These are phyloP conservation scores for Pseudodiploospora longispora DNA, from an alignment of 2,329 filamentous ascomycete species.

Conservation along the genomic window DNA sequence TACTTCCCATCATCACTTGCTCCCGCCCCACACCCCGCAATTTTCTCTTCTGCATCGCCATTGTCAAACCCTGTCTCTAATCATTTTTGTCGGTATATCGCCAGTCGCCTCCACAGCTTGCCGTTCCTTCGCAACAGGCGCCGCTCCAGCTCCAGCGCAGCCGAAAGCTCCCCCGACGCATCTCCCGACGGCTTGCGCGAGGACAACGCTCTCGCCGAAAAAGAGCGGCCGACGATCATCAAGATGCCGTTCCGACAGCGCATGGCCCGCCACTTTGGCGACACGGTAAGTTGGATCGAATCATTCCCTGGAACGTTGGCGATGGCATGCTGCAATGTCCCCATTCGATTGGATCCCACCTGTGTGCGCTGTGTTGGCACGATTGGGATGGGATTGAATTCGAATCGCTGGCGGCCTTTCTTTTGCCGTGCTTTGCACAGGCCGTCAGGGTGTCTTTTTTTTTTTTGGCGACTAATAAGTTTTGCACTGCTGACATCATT, in stretches of 20 bases:
- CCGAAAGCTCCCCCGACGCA: constrained; percentile 3
- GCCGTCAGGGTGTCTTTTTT: not conserved
- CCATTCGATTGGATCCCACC: too few species aligned
- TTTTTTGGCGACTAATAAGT: not conserved
- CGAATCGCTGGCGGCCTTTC: too few species aligned
- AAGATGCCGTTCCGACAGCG: constrained; percentile 33
- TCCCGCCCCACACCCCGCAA: constrained; percentile 7
- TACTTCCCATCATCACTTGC: not conserved
- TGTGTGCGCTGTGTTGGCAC: too few species aligned
- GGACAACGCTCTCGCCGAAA: constrained; percentile 3
- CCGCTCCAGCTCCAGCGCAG: not conserved
- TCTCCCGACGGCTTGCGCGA: constrained; percentile 5
- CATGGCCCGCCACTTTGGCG: constrained; percentile 40
- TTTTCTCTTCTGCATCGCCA: constrained; percentile 1
- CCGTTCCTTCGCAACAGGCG: constrained; percentile 5
- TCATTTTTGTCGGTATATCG: not conserved
- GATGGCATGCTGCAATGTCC: too few species aligned
- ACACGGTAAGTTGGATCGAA: constrained; percentile 29
- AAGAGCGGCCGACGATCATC: constrained; percentile 7
- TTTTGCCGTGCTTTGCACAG: too few species aligned
- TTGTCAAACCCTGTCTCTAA: not conserved
- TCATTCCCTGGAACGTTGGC: not conserved
- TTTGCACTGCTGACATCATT: constrained; percentile 5
- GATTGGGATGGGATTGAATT: too few species aligned
- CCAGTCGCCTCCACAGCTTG: constrained; percentile 5